Percentiles rank a stretch among this genome's conserved stretches.
Evolutionary conservation across 2,329 filamentous ascomycete species (phyloP).

Genomic region (Pseudopithomyces maydicus): DNA sequence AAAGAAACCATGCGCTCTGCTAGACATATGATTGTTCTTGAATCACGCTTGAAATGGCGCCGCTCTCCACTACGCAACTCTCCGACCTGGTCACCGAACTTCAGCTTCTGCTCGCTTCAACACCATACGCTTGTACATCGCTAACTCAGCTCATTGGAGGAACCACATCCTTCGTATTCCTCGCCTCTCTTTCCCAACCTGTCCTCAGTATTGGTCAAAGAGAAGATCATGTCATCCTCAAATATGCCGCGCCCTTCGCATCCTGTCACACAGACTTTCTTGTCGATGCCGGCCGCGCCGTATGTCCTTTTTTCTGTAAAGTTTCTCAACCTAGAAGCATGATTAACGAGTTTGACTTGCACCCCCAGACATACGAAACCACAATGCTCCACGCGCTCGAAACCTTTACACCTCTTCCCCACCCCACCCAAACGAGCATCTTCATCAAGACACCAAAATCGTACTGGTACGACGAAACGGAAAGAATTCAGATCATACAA

Average conservation of each 20-base stretch:
- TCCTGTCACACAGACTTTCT: conserved; percentile 7
- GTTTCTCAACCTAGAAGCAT: too few relatives aligned
- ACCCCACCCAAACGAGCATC: neutral
- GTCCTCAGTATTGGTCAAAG: neutral
- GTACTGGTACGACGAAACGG: neutral
- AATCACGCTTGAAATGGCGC: neutral
- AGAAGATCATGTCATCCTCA: conserved; percentile 5
- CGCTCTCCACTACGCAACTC: neutral
- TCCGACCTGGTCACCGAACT: neutral
- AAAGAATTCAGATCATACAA: conserved; percentile 2
- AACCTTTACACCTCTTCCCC: neutral
- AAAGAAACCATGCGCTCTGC: neutral
- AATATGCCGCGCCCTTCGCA: conserved; percentile 5
- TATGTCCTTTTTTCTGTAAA: neutral
- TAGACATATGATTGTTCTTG: neutral
- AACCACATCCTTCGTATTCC: conserved; percentile 14
- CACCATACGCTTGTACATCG: conserved; percentile 8
- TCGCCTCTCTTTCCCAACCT: neutral
- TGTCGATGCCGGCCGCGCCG: conserved; percentile 5
- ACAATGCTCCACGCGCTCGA: conserved; percentile 3
- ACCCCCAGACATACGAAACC: conserved; percentile 4
- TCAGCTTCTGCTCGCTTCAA: neutral
- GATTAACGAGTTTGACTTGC: too few relatives aligned
- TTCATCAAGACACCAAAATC: conserved; percentile 1
- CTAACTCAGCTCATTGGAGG: conserved; percentile 5